Conservation (phyloP, 441 rosid genomes). For the Iberis amara region DNA sequence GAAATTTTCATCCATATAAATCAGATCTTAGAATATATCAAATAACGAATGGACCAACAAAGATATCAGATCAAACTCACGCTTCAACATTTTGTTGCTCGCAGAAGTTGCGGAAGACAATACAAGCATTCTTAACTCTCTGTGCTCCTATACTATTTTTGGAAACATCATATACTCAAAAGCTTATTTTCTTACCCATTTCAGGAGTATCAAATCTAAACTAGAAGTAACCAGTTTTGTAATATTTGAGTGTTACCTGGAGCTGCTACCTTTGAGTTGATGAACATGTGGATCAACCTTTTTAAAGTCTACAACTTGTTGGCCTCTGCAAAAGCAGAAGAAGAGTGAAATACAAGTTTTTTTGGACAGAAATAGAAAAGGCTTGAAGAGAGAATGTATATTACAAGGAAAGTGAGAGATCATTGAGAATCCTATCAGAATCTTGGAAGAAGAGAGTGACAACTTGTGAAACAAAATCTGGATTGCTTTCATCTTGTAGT, state of each 20-base stretch:
- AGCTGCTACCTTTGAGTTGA: conserved; percentile 95
- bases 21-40: neutral
- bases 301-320: conserved; percentile 74
- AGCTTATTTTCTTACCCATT: neutral
- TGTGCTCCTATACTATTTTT: conserved; percentile 82
- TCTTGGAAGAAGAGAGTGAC: conserved; percentile 85
- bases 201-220: conserved; percentile 1
- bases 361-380: neutral
- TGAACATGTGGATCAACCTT: conserved; percentile 82
- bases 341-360: neutral
- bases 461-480: conserved; percentile 86
- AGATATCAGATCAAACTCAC: conserved; percentile 38
- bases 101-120: conserved; percentile 73
- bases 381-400: conserved; percentile 13
- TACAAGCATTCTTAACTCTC: conserved; percentile 72
- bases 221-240: neutral
- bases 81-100: conserved; percentile 69
- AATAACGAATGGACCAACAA: neutral
- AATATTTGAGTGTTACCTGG: conserved; percentile 47
- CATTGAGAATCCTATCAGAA: conserved; percentile 80
- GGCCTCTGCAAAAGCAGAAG: conserved; percentile 41
- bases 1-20: conserved; percentile 11
- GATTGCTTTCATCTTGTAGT: conserved; percentile 93
- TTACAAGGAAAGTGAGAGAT: conserved; percentile 73
- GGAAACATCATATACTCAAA: conserved; percentile 14